phyloP scores from a whole-genome alignment of 2,329 filamentous ascomycete species.

The Colletotrichum zoysiae region DNA sequence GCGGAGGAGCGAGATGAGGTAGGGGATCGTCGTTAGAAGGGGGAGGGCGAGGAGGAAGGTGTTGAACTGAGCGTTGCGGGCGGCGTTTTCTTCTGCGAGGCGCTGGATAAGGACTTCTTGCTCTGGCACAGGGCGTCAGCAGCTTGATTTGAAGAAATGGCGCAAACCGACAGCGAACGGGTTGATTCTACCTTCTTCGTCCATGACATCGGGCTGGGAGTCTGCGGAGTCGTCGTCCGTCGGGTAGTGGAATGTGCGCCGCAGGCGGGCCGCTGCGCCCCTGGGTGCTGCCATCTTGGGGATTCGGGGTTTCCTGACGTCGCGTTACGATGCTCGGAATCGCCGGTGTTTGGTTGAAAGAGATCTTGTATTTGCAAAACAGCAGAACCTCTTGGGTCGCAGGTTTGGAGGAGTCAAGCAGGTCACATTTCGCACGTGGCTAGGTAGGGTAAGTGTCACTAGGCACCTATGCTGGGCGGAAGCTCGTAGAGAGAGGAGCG shows the following conservation, averaged over 20 bases:
- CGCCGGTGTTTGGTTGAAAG: background rate
- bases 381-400: background rate
- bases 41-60: constrained; percentile 72
- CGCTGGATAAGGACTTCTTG: constrained; percentile 73
- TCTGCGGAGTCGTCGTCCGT: constrained; percentile 68
- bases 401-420: background rate
- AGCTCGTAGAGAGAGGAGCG: constrained; percentile 1
- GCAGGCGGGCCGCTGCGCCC: constrained; percentile 68
- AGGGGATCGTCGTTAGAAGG: constrained; percentile 66
- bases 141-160: background rate
- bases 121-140: constrained; percentile 56
- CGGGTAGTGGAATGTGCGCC: constrained; percentile 83
- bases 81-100: constrained; percentile 67
- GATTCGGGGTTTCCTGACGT: background rate
- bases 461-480: background rate
- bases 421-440: constrained; percentile 17
- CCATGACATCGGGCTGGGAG: constrained; percentile 71
- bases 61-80: constrained; percentile 70
- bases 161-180: constrained; percentile 30
- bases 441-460: background rate
- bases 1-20: constrained; percentile 62
- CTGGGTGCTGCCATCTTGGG: constrained; percentile 43
- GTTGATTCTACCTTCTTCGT: constrained; percentile 74
- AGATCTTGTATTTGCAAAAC: background rate
- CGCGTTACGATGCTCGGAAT: background rate